phyloP scores from a whole-genome alignment of 495 filamentous ascomycete genomes.

The Trichoderma asperelloides region DNA sequence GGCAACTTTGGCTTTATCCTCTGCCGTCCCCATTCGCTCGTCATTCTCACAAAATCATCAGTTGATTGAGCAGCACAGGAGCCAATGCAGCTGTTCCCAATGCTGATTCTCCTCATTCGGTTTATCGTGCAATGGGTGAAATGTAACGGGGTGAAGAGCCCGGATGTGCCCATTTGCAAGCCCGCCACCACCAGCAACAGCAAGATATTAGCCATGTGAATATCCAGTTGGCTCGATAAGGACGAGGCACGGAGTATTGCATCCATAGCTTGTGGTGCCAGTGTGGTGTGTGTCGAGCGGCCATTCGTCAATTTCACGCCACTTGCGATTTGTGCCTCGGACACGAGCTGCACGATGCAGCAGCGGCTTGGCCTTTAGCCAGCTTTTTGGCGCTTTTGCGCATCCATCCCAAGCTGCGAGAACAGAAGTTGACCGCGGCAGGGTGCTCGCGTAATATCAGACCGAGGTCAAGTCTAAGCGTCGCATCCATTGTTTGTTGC shows the following conservation, averaged over 20 bases:
- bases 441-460: too few species aligned
- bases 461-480: too few species aligned
- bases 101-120: not conserved
- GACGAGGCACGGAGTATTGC: not conserved
- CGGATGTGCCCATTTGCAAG: not conserved
- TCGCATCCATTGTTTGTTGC: too few species aligned
- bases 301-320: constrained; percentile 5
- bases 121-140: not conserved
- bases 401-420: too few species aligned
- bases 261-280: constrained; percentile 1
- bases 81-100: not conserved
- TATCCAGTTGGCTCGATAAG: constrained; percentile 8
- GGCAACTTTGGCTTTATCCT: not conserved
- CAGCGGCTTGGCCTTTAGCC: not conserved
- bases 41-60: not conserved
- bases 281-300: not conserved
- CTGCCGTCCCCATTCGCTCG: not conserved
- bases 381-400: not conserved
- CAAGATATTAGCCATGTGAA: not conserved
- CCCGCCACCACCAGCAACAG: not conserved
- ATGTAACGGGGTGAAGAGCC: not conserved
- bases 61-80: not conserved
- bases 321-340: not conserved
- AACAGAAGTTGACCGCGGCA: too few species aligned
- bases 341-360: not conserved